Evolutionary conservation across 2,329 filamentous ascomycete genomes (phyloP), one percentile per base, ranked within the genome.

Genomic region (Ascochyta lentis): DNA sequence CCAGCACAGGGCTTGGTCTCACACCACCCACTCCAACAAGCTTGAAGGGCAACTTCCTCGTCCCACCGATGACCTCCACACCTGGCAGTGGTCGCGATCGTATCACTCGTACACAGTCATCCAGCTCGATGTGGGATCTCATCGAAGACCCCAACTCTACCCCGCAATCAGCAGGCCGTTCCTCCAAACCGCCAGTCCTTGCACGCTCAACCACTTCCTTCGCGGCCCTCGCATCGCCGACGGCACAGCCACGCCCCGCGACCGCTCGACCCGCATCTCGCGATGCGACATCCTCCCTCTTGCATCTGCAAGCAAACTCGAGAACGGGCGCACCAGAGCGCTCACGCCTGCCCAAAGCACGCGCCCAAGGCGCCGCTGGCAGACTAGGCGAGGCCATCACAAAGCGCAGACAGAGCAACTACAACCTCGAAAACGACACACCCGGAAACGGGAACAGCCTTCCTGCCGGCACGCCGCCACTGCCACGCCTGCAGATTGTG

Each of bases 1-100:
- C 67, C 0, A 56, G 63, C 15, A 62, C 64, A 29, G 59, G 63
- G 15, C 64, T 69, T 42, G 66, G 66, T 1, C 63, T 73, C 45
- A 75, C 72, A 39, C 72, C 72, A 1, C 69, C 71, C 0, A 75
- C 72, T 1, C 72, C 72, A 6, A 74, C 64, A 15, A 73, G 69
- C 8, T 54, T 75, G 22, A 73, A 71, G 53, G 58, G 58, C 10
- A 64, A 60, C 3, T 72, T 71, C 34, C 63, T 63, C 29, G 63
- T 71, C 5, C 69, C 69, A 3, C 59, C 60, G 5, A 64, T 72
- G 54, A 63, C 64, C 19, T 61, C 63, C 1, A 72, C 70, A 15
- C 70, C 70, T 1, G 61, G 66, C 16, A 65, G 60, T 29, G 56
- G 56, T n/a, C 54, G 69, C 16, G 65, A 72, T 16, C 66, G 70